Evolutionary conservation across 129 eudicot species (phyloP).

Genomic region (Saposhnikovia divaricata): DNA sequence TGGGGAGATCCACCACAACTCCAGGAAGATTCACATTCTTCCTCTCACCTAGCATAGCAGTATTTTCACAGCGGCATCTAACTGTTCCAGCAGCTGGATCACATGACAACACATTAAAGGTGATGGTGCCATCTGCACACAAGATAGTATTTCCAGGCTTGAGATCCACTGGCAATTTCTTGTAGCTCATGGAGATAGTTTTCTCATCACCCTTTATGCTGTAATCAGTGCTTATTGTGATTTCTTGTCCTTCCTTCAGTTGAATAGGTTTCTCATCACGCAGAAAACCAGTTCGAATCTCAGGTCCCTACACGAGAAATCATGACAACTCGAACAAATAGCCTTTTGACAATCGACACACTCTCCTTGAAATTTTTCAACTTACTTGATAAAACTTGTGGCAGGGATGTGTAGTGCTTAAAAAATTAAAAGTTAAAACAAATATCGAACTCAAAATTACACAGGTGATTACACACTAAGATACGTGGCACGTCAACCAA

Average conservation of each 20-base stretch:
- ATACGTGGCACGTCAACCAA: not conserved
- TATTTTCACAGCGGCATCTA: slow-evolving; percentile 79
- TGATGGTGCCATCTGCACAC: slow-evolving; percentile 92
- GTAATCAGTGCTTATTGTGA: slow-evolving; percentile 76
- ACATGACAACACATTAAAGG: slow-evolving; percentile 68
- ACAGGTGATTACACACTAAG: not conserved
- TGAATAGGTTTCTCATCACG: slow-evolving; percentile 73
- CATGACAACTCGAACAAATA: not conserved
- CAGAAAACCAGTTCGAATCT: slow-evolving; percentile 87
- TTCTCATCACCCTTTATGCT: slow-evolving; percentile 64
- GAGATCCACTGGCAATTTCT: slow-evolving; percentile 65
- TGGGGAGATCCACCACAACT: slow-evolving; percentile 74
- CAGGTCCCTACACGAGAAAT: slow-evolving; percentile 69
- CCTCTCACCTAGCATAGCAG: slow-evolving; percentile 79
- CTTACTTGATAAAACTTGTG: not conserved
- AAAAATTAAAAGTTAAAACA: not conserved
- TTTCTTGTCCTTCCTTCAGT: slow-evolving; percentile 77
- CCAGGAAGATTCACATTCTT: slow-evolving; percentile 92
- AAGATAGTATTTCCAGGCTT: slow-evolving; percentile 78
- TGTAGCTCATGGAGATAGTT: slow-evolving; percentile 86
- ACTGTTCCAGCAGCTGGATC: slow-evolving; percentile 67
- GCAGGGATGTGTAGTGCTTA: not conserved
- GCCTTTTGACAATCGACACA: not conserved
- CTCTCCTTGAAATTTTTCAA: not conserved
- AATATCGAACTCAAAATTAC: not conserved